Conservation (phyloP, 108 stramenopile species). For the Nannochloropsis salina region DNA sequence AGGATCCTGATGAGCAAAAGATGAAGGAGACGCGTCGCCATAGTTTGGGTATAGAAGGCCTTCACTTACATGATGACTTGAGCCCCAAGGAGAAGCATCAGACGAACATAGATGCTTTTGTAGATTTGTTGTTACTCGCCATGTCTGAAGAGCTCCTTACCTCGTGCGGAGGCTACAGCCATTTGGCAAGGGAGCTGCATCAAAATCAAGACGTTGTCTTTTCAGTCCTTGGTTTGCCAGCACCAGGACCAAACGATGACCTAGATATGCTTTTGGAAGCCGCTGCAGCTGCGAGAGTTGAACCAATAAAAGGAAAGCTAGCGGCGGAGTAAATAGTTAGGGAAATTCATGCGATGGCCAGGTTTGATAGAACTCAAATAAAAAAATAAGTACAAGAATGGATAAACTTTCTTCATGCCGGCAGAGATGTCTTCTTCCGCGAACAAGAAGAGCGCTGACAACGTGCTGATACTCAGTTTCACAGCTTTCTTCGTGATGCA, state of each 20-base stretch:
- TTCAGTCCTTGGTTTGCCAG: neutral
- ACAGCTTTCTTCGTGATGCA: no score
- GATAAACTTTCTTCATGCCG: no score
- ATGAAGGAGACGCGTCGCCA: neutral
- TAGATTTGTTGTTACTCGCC: constrained; percentile 5
- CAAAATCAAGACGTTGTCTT: neutral
- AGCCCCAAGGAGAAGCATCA: constrained; percentile 1
- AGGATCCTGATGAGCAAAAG: neutral
- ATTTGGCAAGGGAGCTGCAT: constrained; percentile 5
- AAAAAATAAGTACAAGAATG: no score
- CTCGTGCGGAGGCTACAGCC: constrained; percentile 19
- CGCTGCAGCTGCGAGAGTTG: neutral
- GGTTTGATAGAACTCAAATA: no score
- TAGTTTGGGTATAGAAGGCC: constrained; percentile 1
- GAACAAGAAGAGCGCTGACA: no score
- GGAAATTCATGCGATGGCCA: neutral
- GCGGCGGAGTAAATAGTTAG: neutral
- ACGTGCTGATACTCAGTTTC: no score
- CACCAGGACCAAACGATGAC: neutral
- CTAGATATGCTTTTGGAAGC: neutral
- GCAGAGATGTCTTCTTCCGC: no score
- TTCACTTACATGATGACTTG: constrained; percentile 8
- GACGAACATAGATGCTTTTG: neutral
- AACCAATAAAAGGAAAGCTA: neutral
- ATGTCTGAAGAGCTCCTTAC: neutral